Base-by-base conservation (phyloP, 352 stramenopile species). In the Phytopythium vexans region DNA sequence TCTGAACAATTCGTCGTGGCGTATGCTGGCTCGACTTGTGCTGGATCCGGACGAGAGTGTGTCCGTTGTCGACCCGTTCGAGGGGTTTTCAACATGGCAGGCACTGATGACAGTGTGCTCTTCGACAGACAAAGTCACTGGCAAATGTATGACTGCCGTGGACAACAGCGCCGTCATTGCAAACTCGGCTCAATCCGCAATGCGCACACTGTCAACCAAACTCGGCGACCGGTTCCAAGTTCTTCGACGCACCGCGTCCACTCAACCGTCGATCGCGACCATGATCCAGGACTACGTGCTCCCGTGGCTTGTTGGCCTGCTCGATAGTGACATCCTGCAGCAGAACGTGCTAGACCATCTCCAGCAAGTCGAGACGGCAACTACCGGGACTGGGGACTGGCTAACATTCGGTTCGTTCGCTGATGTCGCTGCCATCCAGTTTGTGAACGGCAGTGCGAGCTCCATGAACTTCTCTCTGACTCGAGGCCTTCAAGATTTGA, bases 341-440 rank as follows among this genome's bases (percentile, higher is more conserved):
- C 39, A 64, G 9, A 83, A 70, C 41, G 45, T 85, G 31, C 35
- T 79, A 0, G 41, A 67, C 0, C 56, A 67, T 5, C 58, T 74
- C 16, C 54, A 55, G 2, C 9, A 54, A 0, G 46, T 70, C 8
- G 36, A 39, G 11, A 34, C 41, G 1, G 45, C 60, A 42, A 49
- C 54, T 0, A 49, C 62, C n/a, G 8, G 41, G 1, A 37, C n/a
- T n/a, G 64, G 7, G 14, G 34, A n/a, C 16, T 8, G n/a, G 2
- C 14, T 44, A 31, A 4, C 12, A 35, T 5, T 34, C n/a, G 46
- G 42, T 3, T 54, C 15, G 11, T 61, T 74, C 36, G 10, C 53
- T n/a, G 55, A 79, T 37, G 50, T 85, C 11, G 63, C 66, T 12
- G 52, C 64, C 8, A 47, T 63, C 15, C 78, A 89, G 48, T 89